These are phyloP conservation scores for Suillus brevipes DNA, from an alignment of 768 basidiomycete genomes.

Conservation along the genomic window DNA sequence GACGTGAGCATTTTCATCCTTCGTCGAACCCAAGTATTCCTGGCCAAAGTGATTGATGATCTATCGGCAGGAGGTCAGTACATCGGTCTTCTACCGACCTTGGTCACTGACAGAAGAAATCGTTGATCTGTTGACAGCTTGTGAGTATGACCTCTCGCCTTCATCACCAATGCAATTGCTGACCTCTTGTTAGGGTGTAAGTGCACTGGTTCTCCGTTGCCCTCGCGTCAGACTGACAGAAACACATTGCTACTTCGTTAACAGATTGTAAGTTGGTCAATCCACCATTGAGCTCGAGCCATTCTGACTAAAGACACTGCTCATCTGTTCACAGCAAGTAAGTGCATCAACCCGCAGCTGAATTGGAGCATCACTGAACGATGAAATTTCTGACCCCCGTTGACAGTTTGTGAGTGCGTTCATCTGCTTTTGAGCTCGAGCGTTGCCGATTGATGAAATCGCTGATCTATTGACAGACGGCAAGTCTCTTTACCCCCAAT, in stretches of 20 bases:
- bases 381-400: background rate
- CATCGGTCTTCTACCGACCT: background rate
- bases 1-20: too few species aligned
- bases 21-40: background rate
- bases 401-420: background rate
- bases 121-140: background rate
- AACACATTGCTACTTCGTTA: background rate
- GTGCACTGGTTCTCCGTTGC: too few species aligned
- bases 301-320: background rate
- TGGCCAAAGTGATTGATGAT: background rate
- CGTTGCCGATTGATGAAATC: background rate
- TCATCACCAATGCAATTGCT: background rate
- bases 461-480: background rate
- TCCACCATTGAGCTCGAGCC: background rate
- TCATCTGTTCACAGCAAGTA: background rate
- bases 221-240: background rate
- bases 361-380: background rate
- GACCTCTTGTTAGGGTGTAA: background rate
- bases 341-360: background rate
- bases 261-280: background rate
- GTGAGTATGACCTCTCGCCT: background rate
- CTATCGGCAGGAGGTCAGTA: background rate
- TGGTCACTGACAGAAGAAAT: background rate
- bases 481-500: background rate
- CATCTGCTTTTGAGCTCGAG: background rate